Conservation (phyloP, 202 grass and related monocot species). For the Schoenoplectus triqueter region DNA sequence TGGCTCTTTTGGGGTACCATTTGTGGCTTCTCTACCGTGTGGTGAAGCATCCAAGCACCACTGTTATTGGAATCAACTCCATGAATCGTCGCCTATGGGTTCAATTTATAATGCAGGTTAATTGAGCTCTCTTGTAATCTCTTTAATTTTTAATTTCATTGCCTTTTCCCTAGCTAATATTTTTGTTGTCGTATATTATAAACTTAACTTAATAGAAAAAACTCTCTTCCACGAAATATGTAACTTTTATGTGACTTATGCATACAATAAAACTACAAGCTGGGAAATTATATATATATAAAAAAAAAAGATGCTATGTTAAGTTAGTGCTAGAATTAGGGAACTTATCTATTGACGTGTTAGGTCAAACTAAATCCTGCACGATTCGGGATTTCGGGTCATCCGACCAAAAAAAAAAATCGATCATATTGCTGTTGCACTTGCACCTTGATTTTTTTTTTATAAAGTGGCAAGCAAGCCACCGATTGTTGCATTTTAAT, state of each 20-base stretch:
- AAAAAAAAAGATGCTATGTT: not conserved
- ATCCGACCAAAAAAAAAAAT: not conserved
- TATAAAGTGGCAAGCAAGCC: not conserved
- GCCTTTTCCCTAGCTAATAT: not conserved
- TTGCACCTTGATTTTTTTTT: not conserved
- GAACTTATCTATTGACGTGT: slow-evolving; percentile 4
- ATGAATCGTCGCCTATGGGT: slow-evolving; percentile 42
- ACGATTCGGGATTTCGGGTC: too few relatives aligned
- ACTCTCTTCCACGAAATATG: not conserved
- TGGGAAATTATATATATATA: not conserved
- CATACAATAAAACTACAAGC: not conserved
- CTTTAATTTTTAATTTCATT: not conserved
- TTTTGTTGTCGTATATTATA: not conserved
- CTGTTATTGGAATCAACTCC: slow-evolving; percentile 48
- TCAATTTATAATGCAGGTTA: slow-evolving; percentile 36
- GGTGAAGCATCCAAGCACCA: slow-evolving; percentile 35
- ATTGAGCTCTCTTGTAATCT: not conserved
- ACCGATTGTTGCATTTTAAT: not conserved
- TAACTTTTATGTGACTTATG: not conserved
- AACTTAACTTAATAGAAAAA: not conserved
- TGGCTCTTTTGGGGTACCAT: slow-evolving; percentile 38
- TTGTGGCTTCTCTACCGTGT: slow-evolving; percentile 41
- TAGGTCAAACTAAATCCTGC: not conserved
- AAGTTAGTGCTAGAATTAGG: slow-evolving; percentile 13
- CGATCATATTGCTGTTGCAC: not conserved